Conservation (phyloP, 2,329 filamentous ascomycete species). For the Ophiocordyceps camponoti-leonardi region DNA sequence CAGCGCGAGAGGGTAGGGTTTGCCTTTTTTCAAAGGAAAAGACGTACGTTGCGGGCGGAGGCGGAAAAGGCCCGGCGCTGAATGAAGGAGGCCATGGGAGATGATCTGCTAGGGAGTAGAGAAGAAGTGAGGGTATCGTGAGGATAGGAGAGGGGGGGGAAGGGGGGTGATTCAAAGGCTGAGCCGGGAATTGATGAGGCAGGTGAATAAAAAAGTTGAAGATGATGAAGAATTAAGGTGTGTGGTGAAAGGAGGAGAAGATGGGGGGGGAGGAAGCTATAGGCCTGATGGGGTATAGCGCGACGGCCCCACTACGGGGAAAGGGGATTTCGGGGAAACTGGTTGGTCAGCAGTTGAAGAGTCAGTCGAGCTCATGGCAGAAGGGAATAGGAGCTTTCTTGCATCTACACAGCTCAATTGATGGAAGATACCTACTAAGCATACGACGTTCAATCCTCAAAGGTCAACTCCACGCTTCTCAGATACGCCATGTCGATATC, state of each 20-base stretch:
- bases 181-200: slow-evolving; percentile 2
- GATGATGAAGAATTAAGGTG: slow-evolving; percentile 1
- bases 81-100: slow-evolving; percentile 60
- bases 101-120: slow-evolving; percentile 9
- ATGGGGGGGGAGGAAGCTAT: slow-evolving; percentile 3
- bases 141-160: not conserved
- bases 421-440: too few species aligned
- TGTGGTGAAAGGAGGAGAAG: slow-evolving; percentile 7
- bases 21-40: not conserved
- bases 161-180: slow-evolving; percentile 5
- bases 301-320: not conserved
- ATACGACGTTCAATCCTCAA: not conserved
- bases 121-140: slow-evolving; percentile 6
- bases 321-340: not conserved
- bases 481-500: slow-evolving; percentile 37
- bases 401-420: too few species aligned
- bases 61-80: slow-evolving; percentile 71
- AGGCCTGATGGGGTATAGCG: slow-evolving; percentile 7
- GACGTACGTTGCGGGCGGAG: slow-evolving; percentile 56
- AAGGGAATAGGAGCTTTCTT: too few species aligned
- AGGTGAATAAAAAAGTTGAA: not conserved
- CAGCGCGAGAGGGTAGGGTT: not conserved
- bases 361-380: too few species aligned
- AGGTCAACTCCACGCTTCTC: not conserved
- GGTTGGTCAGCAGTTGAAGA: not conserved